Conservation (phyloP, 1,284 basidiomycete genomes). For the Cryptococcus sp. region DNA sequence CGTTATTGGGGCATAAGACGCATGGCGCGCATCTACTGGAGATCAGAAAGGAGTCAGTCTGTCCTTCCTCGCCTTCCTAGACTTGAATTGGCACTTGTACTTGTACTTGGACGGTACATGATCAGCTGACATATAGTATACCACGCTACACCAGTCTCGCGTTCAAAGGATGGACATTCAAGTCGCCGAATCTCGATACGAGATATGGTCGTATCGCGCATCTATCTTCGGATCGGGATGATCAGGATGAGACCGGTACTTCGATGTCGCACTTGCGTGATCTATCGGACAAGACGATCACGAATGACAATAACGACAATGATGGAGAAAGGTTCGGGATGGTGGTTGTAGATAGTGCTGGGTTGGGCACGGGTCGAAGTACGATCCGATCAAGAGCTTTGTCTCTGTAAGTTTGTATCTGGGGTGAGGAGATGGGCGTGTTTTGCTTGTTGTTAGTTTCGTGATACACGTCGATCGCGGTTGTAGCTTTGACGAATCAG, state of each 20-base stretch:
- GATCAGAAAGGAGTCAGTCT: slow-evolving; percentile 72
- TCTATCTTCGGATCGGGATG: slow-evolving; percentile 5
- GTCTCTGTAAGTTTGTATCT: slow-evolving; percentile 27
- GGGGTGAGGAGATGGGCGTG: neutral
- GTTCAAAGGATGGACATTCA: slow-evolving; percentile 51
- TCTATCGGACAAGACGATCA: slow-evolving; percentile 17
- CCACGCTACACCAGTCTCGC: slow-evolving; percentile 29
- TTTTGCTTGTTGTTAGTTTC: neutral
- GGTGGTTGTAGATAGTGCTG: neutral
- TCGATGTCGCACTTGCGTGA: slow-evolving; percentile 15
- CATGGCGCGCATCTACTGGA: slow-evolving; percentile 84
- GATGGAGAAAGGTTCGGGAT: neutral
- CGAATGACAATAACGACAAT: neutral
- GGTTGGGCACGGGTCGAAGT: slow-evolving; percentile 4
- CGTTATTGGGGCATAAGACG: slow-evolving; percentile 76
- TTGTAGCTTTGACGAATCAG: neutral
- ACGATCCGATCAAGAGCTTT: slow-evolving; percentile 26
- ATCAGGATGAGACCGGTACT: neutral
- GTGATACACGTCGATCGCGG: neutral
- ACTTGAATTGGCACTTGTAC: no score
- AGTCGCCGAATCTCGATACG: slow-evolving; percentile 24
- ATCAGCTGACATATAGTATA: neutral
- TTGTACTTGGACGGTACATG: neutral
- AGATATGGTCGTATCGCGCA: slow-evolving; percentile 23
- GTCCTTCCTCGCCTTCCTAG: neutral